Evolutionary conservation across 2,329 filamentous ascomycete genomes (phyloP), one percentile per base, ranked within the genome.

Genomic region (Cladobotryum protrusum): DNA sequence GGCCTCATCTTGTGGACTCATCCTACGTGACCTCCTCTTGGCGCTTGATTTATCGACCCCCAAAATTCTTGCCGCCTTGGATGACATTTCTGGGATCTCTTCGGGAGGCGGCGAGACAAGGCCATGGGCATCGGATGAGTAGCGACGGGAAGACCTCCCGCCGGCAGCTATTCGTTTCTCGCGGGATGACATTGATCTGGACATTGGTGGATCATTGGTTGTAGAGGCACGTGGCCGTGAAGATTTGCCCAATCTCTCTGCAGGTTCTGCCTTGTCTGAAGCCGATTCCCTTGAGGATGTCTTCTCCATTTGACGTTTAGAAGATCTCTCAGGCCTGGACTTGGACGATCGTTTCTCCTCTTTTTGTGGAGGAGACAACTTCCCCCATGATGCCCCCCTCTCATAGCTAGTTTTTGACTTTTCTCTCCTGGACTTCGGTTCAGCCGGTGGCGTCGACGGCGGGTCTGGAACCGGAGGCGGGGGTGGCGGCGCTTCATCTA

Each of bases 41-140:
- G 66, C 67, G 40, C 61, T 62, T 13, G 67, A 64, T 47, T 68
- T 70, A 37, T 73, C 73, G 19, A 79, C 57, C 72, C 90, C 81
- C 2, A 93, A 81, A 47, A 92, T 69, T 67, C 84, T 90, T 32
- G 88, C 87, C 24, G 88, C 89, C 67, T 95, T 95, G 42, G 82
- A 77, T 7, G 84, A 78, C 62, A 89, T 77, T 46, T 81, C 78
- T 3, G 76, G 76, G 39, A 75, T 71, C 32, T 86, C 81, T 29
- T 90, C 88, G 2, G 85, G 82, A 8, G 87, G 86, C 3, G 88
- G 87, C 17, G 87, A 88, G 42, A 80, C 75, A 53, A 91, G 72
- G 7, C 82, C 86, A 54, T 75, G 74, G 24, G 72, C 78, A 47
- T 89, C 86, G 14, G 86, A 68, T 1, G 88, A 86, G 54, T 83